Conservation (phyloP, 1,284 basidiomycete species). For the Prillingera fragicola region DNA sequence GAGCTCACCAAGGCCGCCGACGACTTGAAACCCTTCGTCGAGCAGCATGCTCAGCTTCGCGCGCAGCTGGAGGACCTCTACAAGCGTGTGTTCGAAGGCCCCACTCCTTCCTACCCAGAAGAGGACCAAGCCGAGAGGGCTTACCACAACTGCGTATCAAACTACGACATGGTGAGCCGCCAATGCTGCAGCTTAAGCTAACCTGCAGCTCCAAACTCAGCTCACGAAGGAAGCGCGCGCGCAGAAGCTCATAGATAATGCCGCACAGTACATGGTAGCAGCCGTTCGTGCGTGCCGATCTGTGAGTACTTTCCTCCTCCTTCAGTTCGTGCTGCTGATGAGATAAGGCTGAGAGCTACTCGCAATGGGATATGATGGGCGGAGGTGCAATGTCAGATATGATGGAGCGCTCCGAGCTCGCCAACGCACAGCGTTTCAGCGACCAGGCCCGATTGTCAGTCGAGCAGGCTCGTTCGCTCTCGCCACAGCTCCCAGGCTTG, state of each 20-base stretch:
- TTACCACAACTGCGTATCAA: background rate
- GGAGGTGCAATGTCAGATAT: conserved; percentile 11
- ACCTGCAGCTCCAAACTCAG: conserved; percentile 13
- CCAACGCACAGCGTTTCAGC: conserved; percentile 18
- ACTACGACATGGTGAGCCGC: conserved; percentile 11
- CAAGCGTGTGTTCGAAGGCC: conserved; percentile 15
- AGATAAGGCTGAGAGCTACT: conserved; percentile 6
- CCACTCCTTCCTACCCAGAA: conserved; percentile 19
- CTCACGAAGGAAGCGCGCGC: conserved; percentile 23
- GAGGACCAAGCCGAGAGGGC: conserved; percentile 20
- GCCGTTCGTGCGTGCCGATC: background rate
- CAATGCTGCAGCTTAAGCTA: background rate
- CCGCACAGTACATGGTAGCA: conserved; percentile 8
- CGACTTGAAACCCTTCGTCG: conserved; percentile 8
- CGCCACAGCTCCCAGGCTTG: conserved; percentile 15
- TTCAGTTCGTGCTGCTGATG: no score
- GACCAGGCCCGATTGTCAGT: conserved; percentile 22
- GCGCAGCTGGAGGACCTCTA: conserved; percentile 17
- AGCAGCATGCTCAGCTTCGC: conserved; percentile 9
- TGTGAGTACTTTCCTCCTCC: conserved; percentile 3
- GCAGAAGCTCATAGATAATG: conserved; percentile 10
- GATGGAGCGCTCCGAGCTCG: conserved; percentile 14
- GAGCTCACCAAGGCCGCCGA: conserved; percentile 6
- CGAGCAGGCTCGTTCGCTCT: conserved; percentile 20
- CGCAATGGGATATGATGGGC: conserved; percentile 8